phyloP scores from a whole-genome alignment of 805 yeast genomes.

The Cyberlindnera suaveolens region DNA sequence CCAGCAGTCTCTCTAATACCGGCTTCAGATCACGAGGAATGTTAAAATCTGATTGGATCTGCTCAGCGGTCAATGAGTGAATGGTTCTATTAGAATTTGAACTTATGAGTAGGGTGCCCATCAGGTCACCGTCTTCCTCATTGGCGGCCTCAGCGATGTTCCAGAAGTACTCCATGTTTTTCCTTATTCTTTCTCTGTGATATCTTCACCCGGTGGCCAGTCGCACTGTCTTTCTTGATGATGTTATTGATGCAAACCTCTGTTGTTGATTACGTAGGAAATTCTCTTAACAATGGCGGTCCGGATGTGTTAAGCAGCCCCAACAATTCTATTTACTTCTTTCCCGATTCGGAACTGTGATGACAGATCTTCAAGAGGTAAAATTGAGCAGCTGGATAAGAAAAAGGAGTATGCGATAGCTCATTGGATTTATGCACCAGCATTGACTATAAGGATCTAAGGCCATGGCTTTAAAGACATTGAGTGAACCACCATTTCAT shows the following conservation, averaged over 20 bases:
- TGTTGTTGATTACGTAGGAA: too few relatives aligned
- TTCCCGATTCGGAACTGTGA: background rate
- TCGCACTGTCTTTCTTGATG: too few relatives aligned
- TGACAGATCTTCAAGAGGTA: background rate
- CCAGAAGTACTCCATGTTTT: background rate
- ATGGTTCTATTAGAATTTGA: background rate
- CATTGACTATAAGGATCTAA: too few relatives aligned
- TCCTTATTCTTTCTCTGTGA: background rate
- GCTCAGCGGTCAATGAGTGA: background rate
- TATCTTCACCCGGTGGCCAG: background rate
- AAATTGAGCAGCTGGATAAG: background rate
- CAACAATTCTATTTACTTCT: background rate
- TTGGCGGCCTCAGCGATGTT: background rate
- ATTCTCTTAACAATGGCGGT: too few relatives aligned
- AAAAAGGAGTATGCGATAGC: too few relatives aligned
- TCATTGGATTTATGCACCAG: too few relatives aligned
- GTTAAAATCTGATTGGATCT: background rate
- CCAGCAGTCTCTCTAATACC: slow-evolving; percentile 6
- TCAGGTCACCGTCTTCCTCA: background rate
- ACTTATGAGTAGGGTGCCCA: background rate
- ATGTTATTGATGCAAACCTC: too few relatives aligned
- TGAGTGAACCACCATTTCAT: too few relatives aligned
- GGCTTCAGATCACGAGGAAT: slow-evolving; percentile 9
- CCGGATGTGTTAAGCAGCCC: too few relatives aligned
- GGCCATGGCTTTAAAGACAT: too few relatives aligned